A percentile compares a stretch with the other conserved stretches of the same genome.
These are phyloP conservation scores for Hypoxylon rickii DNA, from an alignment of 495 filamentous ascomycete species.

Conservation along the genomic window DNA sequence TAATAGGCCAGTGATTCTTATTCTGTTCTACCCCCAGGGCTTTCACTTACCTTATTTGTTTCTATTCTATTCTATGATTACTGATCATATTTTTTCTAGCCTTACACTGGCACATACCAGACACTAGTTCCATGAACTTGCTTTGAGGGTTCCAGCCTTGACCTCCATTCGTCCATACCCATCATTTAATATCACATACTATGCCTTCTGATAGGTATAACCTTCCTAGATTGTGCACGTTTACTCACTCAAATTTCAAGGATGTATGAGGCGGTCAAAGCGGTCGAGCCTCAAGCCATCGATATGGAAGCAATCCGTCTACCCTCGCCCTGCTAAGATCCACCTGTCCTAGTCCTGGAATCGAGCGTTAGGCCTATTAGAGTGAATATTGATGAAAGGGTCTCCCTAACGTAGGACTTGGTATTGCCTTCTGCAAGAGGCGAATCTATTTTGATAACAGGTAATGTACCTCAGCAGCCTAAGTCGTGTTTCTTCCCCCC, in stretches of 20 bases:
- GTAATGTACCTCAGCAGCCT: neutral
- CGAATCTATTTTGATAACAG: too few species aligned
- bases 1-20: neutral
- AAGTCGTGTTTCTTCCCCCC: neutral
- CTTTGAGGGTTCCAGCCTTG: conserved; percentile 18
- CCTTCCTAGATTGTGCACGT: neutral
- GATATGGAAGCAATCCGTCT: neutral
- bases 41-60: conserved; percentile 1
- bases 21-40: neutral
- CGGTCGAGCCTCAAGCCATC: neutral
- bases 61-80: conserved; percentile 22
- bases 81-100: conserved; percentile 25
- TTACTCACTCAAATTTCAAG: neutral
- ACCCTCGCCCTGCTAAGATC: too few species aligned
- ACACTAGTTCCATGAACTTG: neutral
- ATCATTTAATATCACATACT: conserved; percentile 5
- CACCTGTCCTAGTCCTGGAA: neutral
- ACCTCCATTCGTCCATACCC: conserved; percentile 11
- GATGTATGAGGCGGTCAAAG: neutral
- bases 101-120: conserved; percentile 11
- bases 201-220: neutral
- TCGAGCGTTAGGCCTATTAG: neutral
- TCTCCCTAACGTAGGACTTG: too few species aligned
- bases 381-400: too few species aligned
- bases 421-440: too few species aligned